Conservation (phyloP, 345 rosid genomes). For the Punica granatum region DNA sequence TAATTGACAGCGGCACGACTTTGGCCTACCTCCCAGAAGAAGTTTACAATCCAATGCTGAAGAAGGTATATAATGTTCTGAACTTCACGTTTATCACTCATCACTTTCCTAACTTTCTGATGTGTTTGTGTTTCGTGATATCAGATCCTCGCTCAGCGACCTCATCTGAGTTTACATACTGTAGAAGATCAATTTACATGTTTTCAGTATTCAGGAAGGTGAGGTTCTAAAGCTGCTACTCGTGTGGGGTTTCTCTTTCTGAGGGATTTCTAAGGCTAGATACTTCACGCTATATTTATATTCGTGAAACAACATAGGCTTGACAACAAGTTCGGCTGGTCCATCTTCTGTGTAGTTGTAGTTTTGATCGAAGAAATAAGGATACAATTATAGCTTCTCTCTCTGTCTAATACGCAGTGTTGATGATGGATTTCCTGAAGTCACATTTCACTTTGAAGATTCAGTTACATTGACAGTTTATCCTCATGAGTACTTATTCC, state of each 20-base stretch:
- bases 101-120: background rate
- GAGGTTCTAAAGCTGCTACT: background rate
- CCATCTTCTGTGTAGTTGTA: background rate
- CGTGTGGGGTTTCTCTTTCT: background rate
- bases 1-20: constrained; percentile 47
- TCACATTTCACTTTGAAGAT: constrained; percentile 21
- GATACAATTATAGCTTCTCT: background rate
- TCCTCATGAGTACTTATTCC: constrained; percentile 32
- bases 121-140: background rate
- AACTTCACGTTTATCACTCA: background rate
- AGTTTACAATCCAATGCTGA: constrained; percentile 26
- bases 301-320: background rate
- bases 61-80: constrained; percentile 16
- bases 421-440: constrained; percentile 27
- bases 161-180: constrained; percentile 18
- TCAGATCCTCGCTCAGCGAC: constrained; percentile 19
- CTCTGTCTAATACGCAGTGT: constrained; percentile 12
- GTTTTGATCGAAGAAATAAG: background rate
- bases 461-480: constrained; percentile 25
- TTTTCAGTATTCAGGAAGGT: constrained; percentile 24
- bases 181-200: constrained; percentile 24
- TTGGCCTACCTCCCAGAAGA: constrained; percentile 41
- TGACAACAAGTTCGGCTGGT: background rate
- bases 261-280: background rate
- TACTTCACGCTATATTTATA: background rate